phyloP scores from a whole-genome alignment of 345 rosid species.

The Abelmoschus esculentus region DNA sequence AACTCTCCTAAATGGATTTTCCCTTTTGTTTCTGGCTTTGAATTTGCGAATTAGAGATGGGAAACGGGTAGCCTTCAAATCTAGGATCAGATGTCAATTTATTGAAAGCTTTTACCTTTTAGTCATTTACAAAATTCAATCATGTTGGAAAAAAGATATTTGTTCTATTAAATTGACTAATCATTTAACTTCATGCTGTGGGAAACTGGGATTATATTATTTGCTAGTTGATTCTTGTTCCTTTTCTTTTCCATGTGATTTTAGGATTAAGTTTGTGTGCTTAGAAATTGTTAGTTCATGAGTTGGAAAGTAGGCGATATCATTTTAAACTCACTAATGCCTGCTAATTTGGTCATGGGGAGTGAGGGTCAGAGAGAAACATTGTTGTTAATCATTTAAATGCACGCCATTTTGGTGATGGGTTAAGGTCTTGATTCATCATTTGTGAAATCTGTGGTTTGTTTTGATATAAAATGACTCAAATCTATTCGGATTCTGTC shows the following conservation, averaged over 20 bases:
- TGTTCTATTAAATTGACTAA: neutral
- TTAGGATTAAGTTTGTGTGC: neutral
- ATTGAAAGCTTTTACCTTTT: neutral
- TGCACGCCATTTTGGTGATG: no score
- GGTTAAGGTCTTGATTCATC: no score
- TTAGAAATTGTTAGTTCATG: neutral
- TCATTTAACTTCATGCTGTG: neutral
- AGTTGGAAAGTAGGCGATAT: neutral
- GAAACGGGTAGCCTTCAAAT: neutral
- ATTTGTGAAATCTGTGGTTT: no score
- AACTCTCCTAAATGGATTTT: neutral
- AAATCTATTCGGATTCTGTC: no score
- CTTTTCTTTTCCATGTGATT: neutral
- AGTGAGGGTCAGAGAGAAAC: no score
- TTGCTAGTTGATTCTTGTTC: neutral
- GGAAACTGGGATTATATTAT: neutral
- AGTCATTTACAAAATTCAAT: no score
- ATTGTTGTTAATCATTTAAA: no score
- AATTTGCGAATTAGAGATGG: neutral
- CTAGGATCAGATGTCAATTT: neutral
- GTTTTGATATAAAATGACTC: no score
- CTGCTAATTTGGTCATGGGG: no score
- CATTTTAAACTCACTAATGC: no score
- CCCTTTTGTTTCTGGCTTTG: neutral
- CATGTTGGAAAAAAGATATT: neutral